Base-by-base conservation (phyloP, 192 early-diverging fungal genomes). In the Umbelopsis isabellina region DNA sequence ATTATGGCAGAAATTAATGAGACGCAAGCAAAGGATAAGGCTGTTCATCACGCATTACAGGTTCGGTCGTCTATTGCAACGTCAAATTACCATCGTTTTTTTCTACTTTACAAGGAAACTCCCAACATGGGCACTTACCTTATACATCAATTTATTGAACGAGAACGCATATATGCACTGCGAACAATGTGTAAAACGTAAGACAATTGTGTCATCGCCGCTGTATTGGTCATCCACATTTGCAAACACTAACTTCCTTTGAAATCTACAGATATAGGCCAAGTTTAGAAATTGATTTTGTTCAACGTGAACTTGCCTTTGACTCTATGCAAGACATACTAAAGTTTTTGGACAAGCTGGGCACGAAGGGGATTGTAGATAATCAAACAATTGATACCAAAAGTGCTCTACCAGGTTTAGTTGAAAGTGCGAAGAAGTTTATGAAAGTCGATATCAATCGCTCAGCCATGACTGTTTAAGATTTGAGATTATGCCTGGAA, bases 121-220 rank as follows among this genome's bases (percentile, higher is more conserved):
- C 95, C 96, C 16, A 91, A 95, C 75, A 94, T 98, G 94, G 87
- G 90, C 37, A 86, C 80, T 13, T 95, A 93, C 80, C 79, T 99
- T 44, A 93, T 99, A 85, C 94, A 98, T 81, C 89, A 94, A 52
- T 98, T 98, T 83, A 78, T 92, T 10, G 89, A 89, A 35, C 90
- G 96, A 41, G 95, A 97, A 83, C 87, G 97, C 48, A 80, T 94
- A 30, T 80, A 86, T 22, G 92, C 95, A 33, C 72, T 98, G 69
- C 85, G 81, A 49, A 83, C 81, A 23, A 89, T 97, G 65, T 90
- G 88, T 76, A 89, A 86, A 79, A 89, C 95, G 74, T 97, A 83
- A 79, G 83, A 80, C 2, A 50, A 22, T 23, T 48, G n/a, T 41
- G 30, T 41, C 49, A 52, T 52, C 2, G 49, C 5, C 18, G 21